A percentile compares a stretch with the other conserved stretches of the same genome.
These are phyloP conservation scores for Malassezia brasiliensis DNA, from an alignment of 1,284 basidiomycete genomes.

Conservation along the genomic window DNA sequence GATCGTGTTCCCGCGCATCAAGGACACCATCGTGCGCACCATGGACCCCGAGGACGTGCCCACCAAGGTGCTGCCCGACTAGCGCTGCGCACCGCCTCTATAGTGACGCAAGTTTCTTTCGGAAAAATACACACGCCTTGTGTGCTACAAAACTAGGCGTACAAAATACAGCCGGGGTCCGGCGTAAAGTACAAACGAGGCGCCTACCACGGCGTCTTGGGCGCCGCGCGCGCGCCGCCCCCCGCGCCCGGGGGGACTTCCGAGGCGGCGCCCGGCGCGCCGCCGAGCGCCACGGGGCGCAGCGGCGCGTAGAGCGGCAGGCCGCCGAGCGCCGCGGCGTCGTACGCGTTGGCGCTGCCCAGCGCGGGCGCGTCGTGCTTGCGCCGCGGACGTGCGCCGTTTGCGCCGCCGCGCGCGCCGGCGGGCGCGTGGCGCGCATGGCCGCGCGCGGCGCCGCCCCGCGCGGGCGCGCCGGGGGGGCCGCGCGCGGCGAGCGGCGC, in stretches of 20 bases:
- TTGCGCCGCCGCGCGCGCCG: background rate
- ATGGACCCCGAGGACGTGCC: conserved; percentile 28
- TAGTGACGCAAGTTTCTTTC: too few relatives aligned
- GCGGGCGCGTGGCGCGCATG: background rate
- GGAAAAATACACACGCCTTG: background rate
- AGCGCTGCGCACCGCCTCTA: too few relatives aligned
- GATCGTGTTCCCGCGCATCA: conserved; percentile 40
- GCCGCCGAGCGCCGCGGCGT: background rate
- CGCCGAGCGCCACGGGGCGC: background rate
- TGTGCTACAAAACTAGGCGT: background rate
- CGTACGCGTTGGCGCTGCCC: background rate
- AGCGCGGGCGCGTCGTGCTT: background rate
- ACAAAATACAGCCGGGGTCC: background rate
- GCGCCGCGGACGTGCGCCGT: background rate
- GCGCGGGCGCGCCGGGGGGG: background rate
- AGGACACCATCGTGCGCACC: conserved; percentile 42
- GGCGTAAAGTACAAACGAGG: background rate
- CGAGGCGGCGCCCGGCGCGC: background rate
- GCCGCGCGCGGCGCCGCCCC: background rate
- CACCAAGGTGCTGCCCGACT: background rate
- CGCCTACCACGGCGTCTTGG: background rate
- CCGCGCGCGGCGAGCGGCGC: background rate
- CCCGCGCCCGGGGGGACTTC: background rate
- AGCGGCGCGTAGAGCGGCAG: conserved; percentile 2
- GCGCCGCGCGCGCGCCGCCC: background rate